Conservation (phyloP, 2,329 filamentous ascomycete genomes). For the Pseudocercospora crystallina region DNA sequence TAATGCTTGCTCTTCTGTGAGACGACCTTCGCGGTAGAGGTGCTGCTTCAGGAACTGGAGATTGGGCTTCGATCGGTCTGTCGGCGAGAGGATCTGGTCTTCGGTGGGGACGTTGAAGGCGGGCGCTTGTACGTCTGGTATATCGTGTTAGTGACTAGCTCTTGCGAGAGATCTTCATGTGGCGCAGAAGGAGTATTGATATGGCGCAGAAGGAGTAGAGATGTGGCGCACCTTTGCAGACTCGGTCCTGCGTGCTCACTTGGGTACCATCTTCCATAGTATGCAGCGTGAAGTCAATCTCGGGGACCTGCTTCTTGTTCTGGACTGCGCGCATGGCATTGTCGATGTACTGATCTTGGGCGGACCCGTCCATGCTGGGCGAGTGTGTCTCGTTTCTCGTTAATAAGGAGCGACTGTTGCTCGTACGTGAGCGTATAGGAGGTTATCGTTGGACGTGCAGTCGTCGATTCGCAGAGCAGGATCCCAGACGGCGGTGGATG, state of each 20-base stretch:
- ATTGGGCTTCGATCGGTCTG: slow-evolving; percentile 83
- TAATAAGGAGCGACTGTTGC: background rate
- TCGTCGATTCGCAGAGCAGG: no score
- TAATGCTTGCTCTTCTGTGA: slow-evolving; percentile 95
- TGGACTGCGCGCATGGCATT: slow-evolving; percentile 88
- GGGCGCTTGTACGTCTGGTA: slow-evolving; percentile 89
- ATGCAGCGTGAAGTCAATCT: slow-evolving; percentile 98
- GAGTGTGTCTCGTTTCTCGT: background rate
- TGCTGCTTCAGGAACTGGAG: slow-evolving; percentile 96
- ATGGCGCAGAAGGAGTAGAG: background rate
- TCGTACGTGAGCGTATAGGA: background rate
- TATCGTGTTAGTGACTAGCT: no score
- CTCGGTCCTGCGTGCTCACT: slow-evolving; percentile 91
- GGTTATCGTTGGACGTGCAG: no score
- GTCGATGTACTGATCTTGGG: slow-evolving; percentile 60
- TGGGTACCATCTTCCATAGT: slow-evolving; percentile 96
- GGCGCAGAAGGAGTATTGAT: background rate
- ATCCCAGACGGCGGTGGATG: no score
- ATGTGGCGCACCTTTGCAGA: slow-evolving; percentile 80
- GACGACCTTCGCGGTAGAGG: slow-evolving; percentile 93
- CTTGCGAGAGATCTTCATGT: background rate
- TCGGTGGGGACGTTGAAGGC: slow-evolving; percentile 90
- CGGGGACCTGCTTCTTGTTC: slow-evolving; percentile 91
- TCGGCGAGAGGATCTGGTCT: slow-evolving; percentile 89
- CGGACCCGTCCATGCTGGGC: slow-evolving; percentile 33